Base-by-base conservation (phyloP, 257 asterid genomes). In the Fraxinus pennsylvanica region DNA sequence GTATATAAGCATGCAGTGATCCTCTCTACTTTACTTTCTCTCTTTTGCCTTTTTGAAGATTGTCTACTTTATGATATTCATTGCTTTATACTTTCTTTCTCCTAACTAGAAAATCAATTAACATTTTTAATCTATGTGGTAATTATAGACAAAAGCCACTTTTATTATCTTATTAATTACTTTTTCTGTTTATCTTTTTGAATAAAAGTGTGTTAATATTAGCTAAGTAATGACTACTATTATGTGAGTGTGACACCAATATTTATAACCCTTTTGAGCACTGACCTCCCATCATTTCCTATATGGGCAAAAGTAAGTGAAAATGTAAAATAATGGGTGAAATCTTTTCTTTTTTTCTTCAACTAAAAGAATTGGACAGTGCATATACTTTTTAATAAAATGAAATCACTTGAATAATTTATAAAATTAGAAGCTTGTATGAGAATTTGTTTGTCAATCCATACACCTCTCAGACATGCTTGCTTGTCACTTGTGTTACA, bases 1-100 rank as follows among this genome's bases (percentile, higher is more conserved):
- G 3, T 79, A 76, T 82, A 76, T 19, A 68, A 50, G 73, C 72
- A 4, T 76, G 82, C 29, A 81, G 83, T 86, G 85, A 86, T 85
- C 77, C 68, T 73, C 2, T 76, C 81, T 63, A 75, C 75, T 78
- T 57, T 29, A 33, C 61, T 57, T 12, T 17, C 68, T 22, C 68
- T n/a, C 50, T 69, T 67, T 41, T 22, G 45, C 73, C 14, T 47
- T 74, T 72, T 45, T 38, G 66, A 76, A 79, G 78, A 72, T 74
- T 73, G 71, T 71, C 39, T 77, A 73, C 78, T 73, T 74, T 29
- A 45, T 72, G 69, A 63, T 63, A 9, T 63, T 63, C 69, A 63
- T 25, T 63, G 35, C 30, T 61, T 61, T 61, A 61, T 57, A 57
- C 66, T 19, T 7, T 57, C 14, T 61, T 22, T 61, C 33, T 61